These are phyloP conservation scores for Ambrosiella cleistominuta DNA, from an alignment of 2,329 filamentous ascomycete species.

Conservation along the genomic window DNA sequence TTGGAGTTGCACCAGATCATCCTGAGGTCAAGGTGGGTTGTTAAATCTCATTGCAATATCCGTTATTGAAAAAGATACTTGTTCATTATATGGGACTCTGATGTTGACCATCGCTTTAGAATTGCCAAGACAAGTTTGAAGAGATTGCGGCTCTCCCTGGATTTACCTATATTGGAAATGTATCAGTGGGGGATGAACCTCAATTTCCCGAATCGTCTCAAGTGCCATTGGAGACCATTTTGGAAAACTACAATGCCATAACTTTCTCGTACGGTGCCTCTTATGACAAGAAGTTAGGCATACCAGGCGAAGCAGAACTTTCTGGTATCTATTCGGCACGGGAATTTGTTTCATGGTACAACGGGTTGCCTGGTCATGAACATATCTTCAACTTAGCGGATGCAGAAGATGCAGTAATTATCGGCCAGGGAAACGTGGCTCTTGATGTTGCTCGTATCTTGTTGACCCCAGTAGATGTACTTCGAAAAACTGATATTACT, in stretches of 20 bases:
- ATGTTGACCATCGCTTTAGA: slow-evolving; percentile 33
- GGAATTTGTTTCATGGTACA: slow-evolving; percentile 96
- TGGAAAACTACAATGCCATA: slow-evolving; percentile 77
- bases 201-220: slow-evolving; percentile 18
- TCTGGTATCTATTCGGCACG: slow-evolving; percentile 71
- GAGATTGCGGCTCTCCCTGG: slow-evolving; percentile 66
- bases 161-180: slow-evolving; percentile 85
- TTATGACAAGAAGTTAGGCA: slow-evolving; percentile 58
- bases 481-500: slow-evolving; percentile 76
- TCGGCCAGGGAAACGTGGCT: slow-evolving; percentile 93
- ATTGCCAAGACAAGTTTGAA: slow-evolving; percentile 85
- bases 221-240: slow-evolving; percentile 38
- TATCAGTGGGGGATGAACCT: slow-evolving; percentile 48
- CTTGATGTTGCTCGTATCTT: slow-evolving; percentile 83
- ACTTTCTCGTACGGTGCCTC: slow-evolving; percentile 87
- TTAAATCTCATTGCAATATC: not conserved
- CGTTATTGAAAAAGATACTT: no score
- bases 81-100: not conserved
- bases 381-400: slow-evolving; percentile 53
- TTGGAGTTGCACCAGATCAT: slow-evolving; percentile 95
- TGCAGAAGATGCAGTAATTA: slow-evolving; percentile 62
- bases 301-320: slow-evolving; percentile 60
- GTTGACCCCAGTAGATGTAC: slow-evolving; percentile 52
- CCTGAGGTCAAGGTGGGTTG: slow-evolving; percentile 82
- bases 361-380: slow-evolving; percentile 66